Evolutionary conservation across 2,329 filamentous ascomycete genomes (phyloP), one percentile per base, ranked within the genome.

Genomic region (Talaromyces pinophilus): DNA sequence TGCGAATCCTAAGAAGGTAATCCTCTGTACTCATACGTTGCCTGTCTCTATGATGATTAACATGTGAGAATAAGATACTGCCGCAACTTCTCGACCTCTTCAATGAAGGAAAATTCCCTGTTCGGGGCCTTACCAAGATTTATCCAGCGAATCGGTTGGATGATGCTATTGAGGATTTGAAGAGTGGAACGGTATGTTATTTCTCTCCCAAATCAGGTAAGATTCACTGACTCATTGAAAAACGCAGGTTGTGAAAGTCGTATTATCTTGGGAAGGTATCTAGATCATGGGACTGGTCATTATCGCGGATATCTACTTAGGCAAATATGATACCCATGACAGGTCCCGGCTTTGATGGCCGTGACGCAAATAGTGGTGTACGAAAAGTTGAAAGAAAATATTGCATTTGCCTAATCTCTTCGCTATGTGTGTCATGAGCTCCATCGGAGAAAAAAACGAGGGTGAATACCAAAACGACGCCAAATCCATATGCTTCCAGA

Each of bases 111-210:
- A 64, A 64, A n/a, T 64, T 59, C 5, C 62, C 62, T 6, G 62
- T 64, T 22, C 50, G 52, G 4, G 22, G 28, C 15, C 52, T 64
- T 22, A 57, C 50, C 13, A 57, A 46, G 22, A 28, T 64, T 30
- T 64, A 64, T 59, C 62, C 35, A 8, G 62, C 50, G 6, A 59
- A 42, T 8, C 28, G 25, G 42, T 33, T 64, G 33, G 62, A 64
- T 30, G 38, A 64, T 10, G 62, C 62, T 64, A 28, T 64, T 22
- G 33, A 57, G 40, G 50, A 64, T 46, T 33, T 64, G 38, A 67
- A 67, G 44, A 62, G 44, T 30, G 61, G 46, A 63, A 60, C 59
- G 40, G 52, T 63, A 54, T 13, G 71, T 72, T 73, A 13, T 15
- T 33, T 15, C 22, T n/a, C 11, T 33, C 30, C 7, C 30, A 33